phyloP scores from a whole-genome alignment of 148 eudicot genomes.

The Arbutus unedo region DNA sequence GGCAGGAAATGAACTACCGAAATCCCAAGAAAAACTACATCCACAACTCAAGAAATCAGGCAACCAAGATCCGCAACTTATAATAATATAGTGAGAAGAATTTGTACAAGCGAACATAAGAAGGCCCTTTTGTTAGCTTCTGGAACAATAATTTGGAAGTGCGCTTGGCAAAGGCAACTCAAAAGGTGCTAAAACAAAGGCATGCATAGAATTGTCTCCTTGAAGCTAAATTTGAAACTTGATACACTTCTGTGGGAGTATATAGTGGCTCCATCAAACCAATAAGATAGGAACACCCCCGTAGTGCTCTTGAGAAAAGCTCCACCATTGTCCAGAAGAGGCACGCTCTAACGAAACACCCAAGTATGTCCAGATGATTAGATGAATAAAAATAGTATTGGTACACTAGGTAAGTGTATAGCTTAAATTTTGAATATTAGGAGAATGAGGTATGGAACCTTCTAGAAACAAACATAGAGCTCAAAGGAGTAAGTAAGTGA shows the following conservation, averaged over 20 bases:
- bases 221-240: slow-evolving; percentile 1
- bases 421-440: background rate
- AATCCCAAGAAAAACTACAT: background rate
- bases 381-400: background rate
- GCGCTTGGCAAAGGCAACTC: background rate
- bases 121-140: background rate
- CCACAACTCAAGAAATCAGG: slow-evolving; percentile 1
- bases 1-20: background rate
- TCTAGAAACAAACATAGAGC: background rate
- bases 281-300: background rate
- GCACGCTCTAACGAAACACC: background rate
- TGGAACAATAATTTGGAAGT: background rate
- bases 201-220: background rate
- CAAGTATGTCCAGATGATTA: background rate
- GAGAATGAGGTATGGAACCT: background rate
- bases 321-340: background rate
- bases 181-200: background rate
- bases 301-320: background rate
- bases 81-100: background rate
- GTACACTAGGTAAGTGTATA: background rate
- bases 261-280: background rate
- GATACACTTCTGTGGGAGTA: background rate
- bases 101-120: background rate
- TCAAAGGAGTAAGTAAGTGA: background rate
- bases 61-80: background rate